Percentiles rank a stretch among this genome's conserved stretches.
Conservation (phyloP, 805 yeast species). For the Candida germanica region DNA sequence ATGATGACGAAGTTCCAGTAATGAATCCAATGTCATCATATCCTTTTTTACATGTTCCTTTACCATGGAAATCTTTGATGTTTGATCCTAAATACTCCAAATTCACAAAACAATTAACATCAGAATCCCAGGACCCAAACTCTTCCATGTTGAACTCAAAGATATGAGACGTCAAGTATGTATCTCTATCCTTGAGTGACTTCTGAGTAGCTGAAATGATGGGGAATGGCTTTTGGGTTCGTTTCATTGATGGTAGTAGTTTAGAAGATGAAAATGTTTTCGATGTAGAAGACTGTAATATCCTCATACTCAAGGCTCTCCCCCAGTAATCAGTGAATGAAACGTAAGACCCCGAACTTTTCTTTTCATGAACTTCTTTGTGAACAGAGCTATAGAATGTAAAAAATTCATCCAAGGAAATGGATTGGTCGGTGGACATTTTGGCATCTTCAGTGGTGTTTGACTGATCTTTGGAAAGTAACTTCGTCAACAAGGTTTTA, state of each 20-base stretch:
- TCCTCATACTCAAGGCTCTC: slow-evolving; percentile 49
- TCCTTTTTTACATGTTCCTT: slow-evolving; percentile 41
- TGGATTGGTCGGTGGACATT: background rate
- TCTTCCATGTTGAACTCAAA: slow-evolving; percentile 65
- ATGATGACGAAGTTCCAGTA: slow-evolving; percentile 61
- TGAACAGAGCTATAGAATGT: slow-evolving; percentile 53
- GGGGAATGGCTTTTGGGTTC: slow-evolving; percentile 47
- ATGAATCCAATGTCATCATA: slow-evolving; percentile 60
- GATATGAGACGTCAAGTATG: slow-evolving; percentile 39
- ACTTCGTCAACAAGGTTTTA: background rate
- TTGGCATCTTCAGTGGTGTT: background rate
- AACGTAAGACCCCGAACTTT: slow-evolving; percentile 48
- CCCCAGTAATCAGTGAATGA: slow-evolving; percentile 73
- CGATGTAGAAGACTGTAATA: slow-evolving; percentile 39
- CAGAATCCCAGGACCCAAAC: slow-evolving; percentile 64
- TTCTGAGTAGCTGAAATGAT: slow-evolving; percentile 42
- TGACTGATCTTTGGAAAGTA: background rate
- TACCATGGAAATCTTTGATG: slow-evolving; percentile 42
- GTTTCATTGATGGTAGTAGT: slow-evolving; percentile 31
- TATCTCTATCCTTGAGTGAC: slow-evolving; percentile 21
- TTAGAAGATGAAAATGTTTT: slow-evolving; percentile 37
- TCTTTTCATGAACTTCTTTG: slow-evolving; percentile 51
- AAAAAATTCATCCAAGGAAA: slow-evolving; percentile 23
- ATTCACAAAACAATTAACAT: slow-evolving; percentile 46
- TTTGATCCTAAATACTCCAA: slow-evolving; percentile 51